phyloP scores from a whole-genome alignment of 768 basidiomycete species.

The Phlegmacium glaucopus region DNA sequence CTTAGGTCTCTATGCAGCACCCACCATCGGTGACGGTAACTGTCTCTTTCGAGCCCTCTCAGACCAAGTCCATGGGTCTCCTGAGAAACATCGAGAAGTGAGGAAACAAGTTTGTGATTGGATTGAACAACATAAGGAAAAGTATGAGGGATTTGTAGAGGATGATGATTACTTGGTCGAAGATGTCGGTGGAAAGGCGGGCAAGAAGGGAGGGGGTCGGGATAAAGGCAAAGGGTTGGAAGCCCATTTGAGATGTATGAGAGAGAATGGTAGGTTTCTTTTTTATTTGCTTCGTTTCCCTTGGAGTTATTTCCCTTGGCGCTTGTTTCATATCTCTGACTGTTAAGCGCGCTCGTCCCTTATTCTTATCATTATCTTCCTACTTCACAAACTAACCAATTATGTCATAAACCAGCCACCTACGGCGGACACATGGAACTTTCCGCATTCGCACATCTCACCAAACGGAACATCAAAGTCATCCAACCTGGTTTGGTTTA shows the following conservation, averaged over 20 bases:
- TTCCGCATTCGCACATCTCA: conserved; percentile 87
- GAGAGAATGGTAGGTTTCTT: conserved; percentile 59
- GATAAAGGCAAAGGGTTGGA: conserved; percentile 14
- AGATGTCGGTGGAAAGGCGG: conserved; percentile 59
- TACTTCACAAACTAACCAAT: background rate
- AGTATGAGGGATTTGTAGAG: conserved; percentile 88
- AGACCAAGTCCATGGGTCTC: conserved; percentile 82
- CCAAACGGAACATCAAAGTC: conserved; percentile 79
- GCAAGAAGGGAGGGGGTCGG: conserved; percentile 60
- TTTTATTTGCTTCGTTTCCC: background rate
- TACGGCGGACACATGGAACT: conserved; percentile 94
- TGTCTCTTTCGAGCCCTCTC: conserved; percentile 90
- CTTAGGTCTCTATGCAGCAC: conserved; percentile 83
- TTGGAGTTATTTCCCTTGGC: background rate
- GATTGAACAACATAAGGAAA: conserved; percentile 63
- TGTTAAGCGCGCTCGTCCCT: background rate
- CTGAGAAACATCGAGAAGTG: conserved; percentile 63
- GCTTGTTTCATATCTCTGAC: conserved; percentile 1
- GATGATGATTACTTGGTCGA: conserved; percentile 72
- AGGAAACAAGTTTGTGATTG: conserved; percentile 80
- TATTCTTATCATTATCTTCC: conserved; percentile 4
- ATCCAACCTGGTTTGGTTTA: conserved; percentile 90
- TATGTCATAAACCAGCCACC: conserved; percentile 47
- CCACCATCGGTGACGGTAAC: conserved; percentile 87
- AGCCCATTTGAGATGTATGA: conserved; percentile 71